Evolutionary conservation across 2,329 filamentous ascomycete genomes (phyloP).

Genomic region (Calonectria naviculata): DNA sequence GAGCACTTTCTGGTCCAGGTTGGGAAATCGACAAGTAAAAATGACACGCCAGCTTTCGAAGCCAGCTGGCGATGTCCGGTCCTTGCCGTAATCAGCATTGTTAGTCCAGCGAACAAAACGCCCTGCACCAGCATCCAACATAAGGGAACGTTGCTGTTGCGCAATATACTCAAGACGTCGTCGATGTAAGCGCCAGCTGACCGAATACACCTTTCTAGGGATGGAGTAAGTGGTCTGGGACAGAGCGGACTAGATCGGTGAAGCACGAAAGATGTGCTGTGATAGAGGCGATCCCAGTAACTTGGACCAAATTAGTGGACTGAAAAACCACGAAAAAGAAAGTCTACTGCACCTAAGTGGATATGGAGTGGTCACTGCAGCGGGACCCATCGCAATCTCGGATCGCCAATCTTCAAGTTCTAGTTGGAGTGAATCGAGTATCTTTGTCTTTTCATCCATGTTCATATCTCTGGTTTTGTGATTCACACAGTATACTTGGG

Average conservation of each 20-base stretch:
- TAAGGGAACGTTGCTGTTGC: constrained; percentile 10
- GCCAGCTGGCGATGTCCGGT: background rate
- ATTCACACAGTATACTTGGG: background rate
- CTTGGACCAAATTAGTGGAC: background rate
- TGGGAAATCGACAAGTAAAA: constrained; percentile 19
- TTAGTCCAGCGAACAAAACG: constrained; percentile 18
- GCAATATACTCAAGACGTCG: background rate
- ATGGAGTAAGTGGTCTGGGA: background rate
- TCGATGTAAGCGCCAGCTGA: constrained; percentile 9
- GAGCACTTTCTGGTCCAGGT: constrained; percentile 19
- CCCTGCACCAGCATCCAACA: constrained; percentile 24
- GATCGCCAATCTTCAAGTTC: constrained; percentile 2
- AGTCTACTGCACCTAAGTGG: background rate
- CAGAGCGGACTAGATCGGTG: constrained; percentile 21
- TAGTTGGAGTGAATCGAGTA: background rate
- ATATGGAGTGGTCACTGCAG: background rate
- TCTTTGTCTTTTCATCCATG: background rate
- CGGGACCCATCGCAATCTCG: background rate
- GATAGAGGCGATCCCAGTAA: constrained; percentile 22
- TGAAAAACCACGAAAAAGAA: accelerated
- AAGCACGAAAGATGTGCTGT: constrained; percentile 17
- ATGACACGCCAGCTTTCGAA: background rate
- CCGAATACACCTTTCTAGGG: background rate
- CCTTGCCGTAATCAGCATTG: constrained; percentile 18
- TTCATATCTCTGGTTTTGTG: background rate